These are phyloP conservation scores for Annulohypoxylon stygium DNA, from an alignment of 495 filamentous ascomycete genomes.

Conservation along the genomic window DNA sequence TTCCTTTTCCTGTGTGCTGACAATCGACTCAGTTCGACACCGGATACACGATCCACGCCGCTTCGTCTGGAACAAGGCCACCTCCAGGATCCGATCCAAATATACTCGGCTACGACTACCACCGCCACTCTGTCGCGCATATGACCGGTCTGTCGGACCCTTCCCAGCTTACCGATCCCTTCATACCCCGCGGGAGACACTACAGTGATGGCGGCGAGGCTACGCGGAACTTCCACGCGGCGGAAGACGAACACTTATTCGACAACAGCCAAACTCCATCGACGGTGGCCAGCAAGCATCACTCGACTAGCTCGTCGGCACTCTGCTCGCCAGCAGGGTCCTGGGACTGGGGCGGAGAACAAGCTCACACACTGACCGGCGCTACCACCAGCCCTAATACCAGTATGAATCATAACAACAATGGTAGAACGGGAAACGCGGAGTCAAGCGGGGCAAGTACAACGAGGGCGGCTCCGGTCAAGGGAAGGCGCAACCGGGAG, in stretches of 20 bases:
- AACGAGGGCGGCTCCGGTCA: background rate
- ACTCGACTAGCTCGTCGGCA: background rate
- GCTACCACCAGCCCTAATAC: background rate
- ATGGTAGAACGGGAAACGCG: background rate
- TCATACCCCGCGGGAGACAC: background rate
- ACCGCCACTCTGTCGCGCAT: slow-evolving; percentile 2
- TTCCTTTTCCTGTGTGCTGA: background rate
- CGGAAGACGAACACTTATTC: background rate
- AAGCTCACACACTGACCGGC: background rate
- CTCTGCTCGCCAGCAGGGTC: background rate
- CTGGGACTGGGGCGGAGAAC: background rate
- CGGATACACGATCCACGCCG: slow-evolving; percentile 22
- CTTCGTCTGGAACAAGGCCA: background rate
- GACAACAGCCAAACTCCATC: slow-evolving; percentile 6
- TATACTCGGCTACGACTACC: background rate
- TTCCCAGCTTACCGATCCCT: background rate
- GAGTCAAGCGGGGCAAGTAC: background rate
- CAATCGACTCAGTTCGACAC: slow-evolving; percentile 3
- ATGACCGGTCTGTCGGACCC: background rate
- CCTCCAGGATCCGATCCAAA: background rate
- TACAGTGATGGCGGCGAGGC: background rate
- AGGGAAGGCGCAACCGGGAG: slow-evolving; percentile 54
- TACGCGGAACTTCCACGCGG: background rate
- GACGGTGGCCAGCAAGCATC: background rate
- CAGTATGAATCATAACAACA: background rate